phyloP scores from a whole-genome alignment of 139 green algal species.

The Closterium sp. region DNA sequence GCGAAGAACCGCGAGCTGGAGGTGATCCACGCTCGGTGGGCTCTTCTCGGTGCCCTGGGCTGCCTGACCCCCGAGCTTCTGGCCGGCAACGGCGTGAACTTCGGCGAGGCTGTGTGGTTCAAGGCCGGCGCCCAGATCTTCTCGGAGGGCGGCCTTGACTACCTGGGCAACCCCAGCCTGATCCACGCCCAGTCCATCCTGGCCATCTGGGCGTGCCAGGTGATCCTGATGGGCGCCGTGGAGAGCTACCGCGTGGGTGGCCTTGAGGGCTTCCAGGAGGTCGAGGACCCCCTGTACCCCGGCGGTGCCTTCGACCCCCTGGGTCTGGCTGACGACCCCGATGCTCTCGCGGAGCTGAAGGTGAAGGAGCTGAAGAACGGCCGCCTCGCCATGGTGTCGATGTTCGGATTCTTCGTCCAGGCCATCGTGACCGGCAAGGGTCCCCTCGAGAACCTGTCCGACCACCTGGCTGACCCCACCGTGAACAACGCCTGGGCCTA shows the following conservation, averaged over 20 bases:
- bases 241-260: slow-evolving; percentile 91
- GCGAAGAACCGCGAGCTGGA: slow-evolving; percentile 80
- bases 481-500: slow-evolving; percentile 90
- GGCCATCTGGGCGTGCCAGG: slow-evolving; percentile 41
- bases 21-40: slow-evolving; percentile 80
- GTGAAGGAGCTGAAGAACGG: slow-evolving; percentile 93
- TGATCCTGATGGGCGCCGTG: slow-evolving; percentile 62
- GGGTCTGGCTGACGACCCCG: slow-evolving; percentile 87
- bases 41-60: slow-evolving; percentile 86
- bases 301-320: slow-evolving; percentile 78
- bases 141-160: slow-evolving; percentile 73
- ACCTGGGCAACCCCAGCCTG: slow-evolving; percentile 70
- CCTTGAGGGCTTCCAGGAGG: slow-evolving; percentile 64
- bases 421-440: slow-evolving; percentile 79
- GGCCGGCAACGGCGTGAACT: slow-evolving; percentile 22
- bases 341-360: slow-evolving; percentile 80
- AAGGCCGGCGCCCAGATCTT: slow-evolving; percentile 96
- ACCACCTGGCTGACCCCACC: slow-evolving; percentile 82
- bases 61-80: slow-evolving; percentile 55
- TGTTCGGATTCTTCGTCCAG: slow-evolving; percentile 69
- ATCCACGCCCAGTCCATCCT: slow-evolving; percentile 58
- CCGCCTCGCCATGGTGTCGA: slow-evolving; percentile 75
- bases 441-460: slow-evolving; percentile 81
- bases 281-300: slow-evolving; percentile 71
- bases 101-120: slow-evolving; percentile 73